phyloP scores from a whole-genome alignment of 2,329 filamentous ascomycete species.

The Eutypella sp. region DNA sequence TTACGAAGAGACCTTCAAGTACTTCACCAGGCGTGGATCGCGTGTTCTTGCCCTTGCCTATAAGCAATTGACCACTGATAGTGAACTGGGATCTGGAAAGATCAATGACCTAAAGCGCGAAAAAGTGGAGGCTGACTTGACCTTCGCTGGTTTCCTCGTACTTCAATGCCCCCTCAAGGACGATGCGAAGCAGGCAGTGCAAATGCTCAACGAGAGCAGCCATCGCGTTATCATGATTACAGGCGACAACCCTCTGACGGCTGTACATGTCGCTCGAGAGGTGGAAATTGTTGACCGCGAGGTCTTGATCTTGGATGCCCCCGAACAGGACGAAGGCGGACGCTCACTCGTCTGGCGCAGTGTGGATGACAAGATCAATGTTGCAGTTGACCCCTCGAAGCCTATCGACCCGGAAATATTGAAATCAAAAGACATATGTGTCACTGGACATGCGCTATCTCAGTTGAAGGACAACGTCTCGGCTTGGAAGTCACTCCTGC shows the following conservation, averaged over 20 bases:
- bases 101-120: slow-evolving; percentile 96
- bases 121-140: slow-evolving; percentile 76
- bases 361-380: slow-evolving; percentile 82
- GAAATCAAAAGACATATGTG: slow-evolving; percentile 82
- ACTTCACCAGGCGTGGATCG: slow-evolving; percentile 93
- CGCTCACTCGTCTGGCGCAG: slow-evolving; percentile 89
- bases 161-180: slow-evolving; percentile 95
- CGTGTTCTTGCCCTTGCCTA: slow-evolving; percentile 91
- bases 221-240: slow-evolving; percentile 99
- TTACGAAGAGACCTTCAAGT: slow-evolving; percentile 98
- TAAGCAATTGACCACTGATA: slow-evolving; percentile 79
- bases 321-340: slow-evolving; percentile 79
- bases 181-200: slow-evolving; percentile 87
- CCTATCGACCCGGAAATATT: slow-evolving; percentile 78
- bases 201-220: slow-evolving; percentile 97
- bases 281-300: slow-evolving; percentile 98
- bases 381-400: slow-evolving; percentile 78
- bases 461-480: slow-evolving; percentile 75
- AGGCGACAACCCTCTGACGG: slow-evolving; percentile 94
- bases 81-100: slow-evolving; percentile 74
- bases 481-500: slow-evolving; percentile 71
- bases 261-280: slow-evolving; percentile 88
- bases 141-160: slow-evolving; percentile 92
- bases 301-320: slow-evolving; percentile 88
- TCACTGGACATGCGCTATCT: slow-evolving; percentile 88